Percentiles rank a stretch among this genome's conserved stretches.
phyloP scores from a whole-genome alignment of 805 yeast species.

The Blastobotrys mokoenaii region DNA sequence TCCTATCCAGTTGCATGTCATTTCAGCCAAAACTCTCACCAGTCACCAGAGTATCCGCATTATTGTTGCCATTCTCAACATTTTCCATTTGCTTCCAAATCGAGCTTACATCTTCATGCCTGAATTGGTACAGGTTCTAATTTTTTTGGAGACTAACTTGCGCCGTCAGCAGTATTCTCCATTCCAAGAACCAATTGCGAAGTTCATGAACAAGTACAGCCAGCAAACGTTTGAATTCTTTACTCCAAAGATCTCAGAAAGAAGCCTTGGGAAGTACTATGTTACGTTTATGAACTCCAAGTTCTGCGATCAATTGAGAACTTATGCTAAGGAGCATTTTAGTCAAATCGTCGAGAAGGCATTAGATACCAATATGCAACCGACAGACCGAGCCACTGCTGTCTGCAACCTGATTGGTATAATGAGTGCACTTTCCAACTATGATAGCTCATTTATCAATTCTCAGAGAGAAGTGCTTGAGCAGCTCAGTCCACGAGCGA shows the following conservation, averaged over 20 bases:
- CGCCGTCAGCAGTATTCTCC: constrained; percentile 84
- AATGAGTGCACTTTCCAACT: constrained; percentile 41
- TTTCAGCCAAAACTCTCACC: constrained; percentile 72
- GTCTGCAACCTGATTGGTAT: constrained; percentile 70
- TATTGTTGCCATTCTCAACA: constrained; percentile 81
- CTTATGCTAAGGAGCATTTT: constrained; percentile 46
- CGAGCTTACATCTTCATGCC: constrained; percentile 89
- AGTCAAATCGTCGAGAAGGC: constrained; percentile 24
- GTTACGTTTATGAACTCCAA: constrained; percentile 54
- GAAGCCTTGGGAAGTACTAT: constrained; percentile 58
- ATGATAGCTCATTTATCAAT: constrained; percentile 49
- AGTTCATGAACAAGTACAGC: constrained; percentile 76
- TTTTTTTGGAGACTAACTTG: constrained; percentile 70
- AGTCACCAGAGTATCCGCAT: constrained; percentile 78
- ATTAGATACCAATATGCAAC: constrained; percentile 40
- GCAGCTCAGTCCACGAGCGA: constrained; percentile 36
- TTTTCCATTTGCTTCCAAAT: constrained; percentile 85
- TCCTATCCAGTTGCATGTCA: constrained; percentile 62
- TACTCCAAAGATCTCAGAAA: constrained; percentile 51
- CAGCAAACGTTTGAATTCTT: constrained; percentile 66
- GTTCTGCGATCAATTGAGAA: constrained; percentile 50
- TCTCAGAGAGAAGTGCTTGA: constrained; percentile 40
- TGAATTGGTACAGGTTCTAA: constrained; percentile 68
- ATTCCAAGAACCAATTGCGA: constrained; percentile 83
- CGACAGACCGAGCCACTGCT: constrained; percentile 50